Evolutionary conservation across 2,329 filamentous ascomycete species (phyloP).

Genomic region (Cucurbitaria berberidis): DNA sequence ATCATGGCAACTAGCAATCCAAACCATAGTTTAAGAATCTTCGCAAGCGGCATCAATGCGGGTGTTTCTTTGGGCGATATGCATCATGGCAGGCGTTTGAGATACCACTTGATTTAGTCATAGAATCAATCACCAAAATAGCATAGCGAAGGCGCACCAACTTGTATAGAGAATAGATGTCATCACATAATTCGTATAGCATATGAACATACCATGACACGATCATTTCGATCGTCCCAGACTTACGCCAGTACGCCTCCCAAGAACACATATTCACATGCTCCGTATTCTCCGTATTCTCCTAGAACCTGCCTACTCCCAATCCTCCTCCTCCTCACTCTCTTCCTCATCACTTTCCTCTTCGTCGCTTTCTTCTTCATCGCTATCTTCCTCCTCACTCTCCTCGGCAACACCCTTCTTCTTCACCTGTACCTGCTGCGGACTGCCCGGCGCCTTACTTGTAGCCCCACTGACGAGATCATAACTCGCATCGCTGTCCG

Average conservation of each 20-base stretch:
- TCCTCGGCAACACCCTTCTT: conserved; percentile 58
- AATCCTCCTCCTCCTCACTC: conserved; percentile 73
- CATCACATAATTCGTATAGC: not conserved
- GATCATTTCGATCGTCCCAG: not conserved
- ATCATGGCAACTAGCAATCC: not conserved
- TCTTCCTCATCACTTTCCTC: conserved; percentile 57
- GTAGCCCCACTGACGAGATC: conserved; percentile 80
- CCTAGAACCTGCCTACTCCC: conserved; percentile 66
- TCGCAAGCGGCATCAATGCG: not conserved
- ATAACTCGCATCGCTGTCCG: conserved; percentile 94
- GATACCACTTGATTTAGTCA: conserved; percentile 7
- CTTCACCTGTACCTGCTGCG: conserved; percentile 61
- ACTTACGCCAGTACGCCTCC: not conserved
- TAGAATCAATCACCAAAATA: not conserved
- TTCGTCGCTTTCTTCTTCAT: conserved; percentile 73
- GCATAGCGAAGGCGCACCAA: not conserved
- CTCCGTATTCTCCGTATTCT: not conserved
- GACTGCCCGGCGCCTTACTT: conserved; percentile 61
- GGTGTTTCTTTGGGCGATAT: not conserved
- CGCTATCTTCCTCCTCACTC: conserved; percentile 76
- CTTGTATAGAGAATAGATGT: not conserved
- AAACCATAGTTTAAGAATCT: not conserved
- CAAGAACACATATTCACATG: not conserved
- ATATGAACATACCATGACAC: not conserved
- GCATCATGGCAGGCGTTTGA: not conserved